Evolutionary conservation across 805 yeast genomes (phyloP).

Genomic region (Phaffomyces antillensis): DNA sequence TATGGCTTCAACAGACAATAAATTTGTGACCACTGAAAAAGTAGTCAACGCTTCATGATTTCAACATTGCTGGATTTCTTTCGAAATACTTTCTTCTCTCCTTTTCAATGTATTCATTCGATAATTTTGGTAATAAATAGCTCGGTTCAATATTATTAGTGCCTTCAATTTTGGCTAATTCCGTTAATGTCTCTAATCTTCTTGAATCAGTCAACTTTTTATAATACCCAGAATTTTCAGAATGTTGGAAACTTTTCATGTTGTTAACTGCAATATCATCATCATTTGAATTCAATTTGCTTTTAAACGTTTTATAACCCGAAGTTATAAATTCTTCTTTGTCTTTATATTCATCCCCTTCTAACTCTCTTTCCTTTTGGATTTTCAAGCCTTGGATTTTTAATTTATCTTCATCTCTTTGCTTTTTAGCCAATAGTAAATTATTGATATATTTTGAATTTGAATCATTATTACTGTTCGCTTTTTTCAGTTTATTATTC

Average conservation of each 20-base stretch:
- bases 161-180: too few relatives aligned
- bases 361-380: slow-evolving; percentile 32
- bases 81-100: slow-evolving; percentile 14
- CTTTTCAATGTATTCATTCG: slow-evolving; percentile 9
- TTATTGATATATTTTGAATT: slow-evolving; percentile 32
- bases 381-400: slow-evolving; percentile 30
- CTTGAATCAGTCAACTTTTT: too few relatives aligned
- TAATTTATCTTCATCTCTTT: slow-evolving; percentile 40
- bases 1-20: too few relatives aligned
- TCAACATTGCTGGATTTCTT: slow-evolving; percentile 3
- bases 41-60: too few relatives aligned
- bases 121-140: slow-evolving; percentile 14
- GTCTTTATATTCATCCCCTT: slow-evolving; percentile 30
- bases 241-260: too few relatives aligned
- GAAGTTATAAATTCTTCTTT: slow-evolving; percentile 42
- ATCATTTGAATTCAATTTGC: slow-evolving; percentile 3
- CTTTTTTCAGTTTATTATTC: slow-evolving; percentile 6
- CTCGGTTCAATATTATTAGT: neutral
- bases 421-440: slow-evolving; percentile 36
- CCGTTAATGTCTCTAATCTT: too few relatives aligned
- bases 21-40: too few relatives aligned
- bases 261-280: neutral
- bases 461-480: neutral
- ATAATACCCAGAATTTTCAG: too few relatives aligned
- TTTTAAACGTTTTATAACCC: slow-evolving; percentile 33